These are phyloP conservation scores for Globisporangium spinosum DNA, from an alignment of 352 stramenopile genomes.

Conservation along the genomic window DNA sequence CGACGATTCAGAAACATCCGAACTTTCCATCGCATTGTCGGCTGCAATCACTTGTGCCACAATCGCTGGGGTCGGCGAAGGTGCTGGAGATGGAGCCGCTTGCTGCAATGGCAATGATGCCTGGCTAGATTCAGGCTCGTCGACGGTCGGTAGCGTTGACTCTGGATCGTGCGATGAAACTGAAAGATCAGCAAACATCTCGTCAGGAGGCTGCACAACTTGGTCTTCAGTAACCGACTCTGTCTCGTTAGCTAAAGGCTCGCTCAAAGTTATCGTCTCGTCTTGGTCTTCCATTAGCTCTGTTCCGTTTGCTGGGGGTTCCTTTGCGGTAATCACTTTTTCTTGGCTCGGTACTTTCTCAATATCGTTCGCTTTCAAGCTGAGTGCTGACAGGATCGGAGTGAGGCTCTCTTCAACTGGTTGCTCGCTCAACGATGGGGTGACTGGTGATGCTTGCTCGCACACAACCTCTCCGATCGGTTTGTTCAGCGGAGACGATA, in stretches of 20 bases:
- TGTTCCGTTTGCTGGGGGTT: neutral
- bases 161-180: neutral
- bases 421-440: neutral
- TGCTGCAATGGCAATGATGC: neutral
- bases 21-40: neutral
- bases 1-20: neutral
- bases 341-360: neutral
- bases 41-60: neutral
- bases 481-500: neutral
- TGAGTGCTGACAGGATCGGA: neutral
- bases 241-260: neutral
- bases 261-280: neutral
- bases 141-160: too few relatives aligned
- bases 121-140: neutral
- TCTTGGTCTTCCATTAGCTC: neutral
- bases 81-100: neutral
- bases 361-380: neutral
- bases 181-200: neutral
- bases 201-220: neutral
- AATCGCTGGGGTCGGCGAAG: neutral
- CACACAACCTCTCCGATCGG: neutral
- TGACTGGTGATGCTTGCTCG: neutral
- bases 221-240: neutral
- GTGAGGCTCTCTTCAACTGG: neutral
- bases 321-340: neutral